phyloP scores from a whole-genome alignment of 106 monocot species.

The Ottelia alismoides region DNA sequence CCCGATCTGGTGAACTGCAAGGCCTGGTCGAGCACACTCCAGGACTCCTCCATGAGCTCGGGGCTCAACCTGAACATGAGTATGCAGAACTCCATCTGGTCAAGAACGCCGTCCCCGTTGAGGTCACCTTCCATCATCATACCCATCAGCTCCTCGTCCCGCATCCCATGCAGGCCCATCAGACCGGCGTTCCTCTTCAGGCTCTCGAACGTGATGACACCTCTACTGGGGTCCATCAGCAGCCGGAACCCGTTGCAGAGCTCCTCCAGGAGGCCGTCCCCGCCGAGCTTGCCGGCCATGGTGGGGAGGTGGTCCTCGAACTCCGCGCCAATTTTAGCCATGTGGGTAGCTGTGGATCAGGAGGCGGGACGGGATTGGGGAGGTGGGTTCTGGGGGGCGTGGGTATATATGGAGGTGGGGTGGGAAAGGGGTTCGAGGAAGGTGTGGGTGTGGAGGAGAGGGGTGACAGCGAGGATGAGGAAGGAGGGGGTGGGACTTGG shows the following conservation, averaged over 20 bases:
- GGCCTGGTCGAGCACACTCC: conserved; percentile 2
- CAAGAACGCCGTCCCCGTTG: conserved; percentile 11
- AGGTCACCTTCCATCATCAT: conserved; percentile 15
- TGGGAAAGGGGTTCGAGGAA: background rate
- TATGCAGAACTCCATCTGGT: conserved; percentile 14
- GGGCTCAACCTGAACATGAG: conserved; percentile 17
- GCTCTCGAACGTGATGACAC: conserved; percentile 14
- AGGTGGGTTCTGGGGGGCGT: too few relatives aligned
- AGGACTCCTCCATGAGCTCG: conserved; percentile 16
- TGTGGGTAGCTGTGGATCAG: background rate
- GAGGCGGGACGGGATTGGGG: too few relatives aligned
- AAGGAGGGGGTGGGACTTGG: background rate
- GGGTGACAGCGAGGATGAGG: background rate
- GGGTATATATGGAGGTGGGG: background rate
- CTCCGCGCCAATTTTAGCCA: too few relatives aligned
- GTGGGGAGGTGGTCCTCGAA: conserved; percentile 10
- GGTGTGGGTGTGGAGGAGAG: background rate
- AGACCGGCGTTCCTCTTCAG: conserved; percentile 10
- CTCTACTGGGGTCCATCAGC: conserved; percentile 7
- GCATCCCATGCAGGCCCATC: conserved; percentile 10
- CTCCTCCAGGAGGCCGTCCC: conserved; percentile 12
- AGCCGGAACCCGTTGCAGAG: conserved; percentile 13
- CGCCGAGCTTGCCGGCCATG: conserved; percentile 16
- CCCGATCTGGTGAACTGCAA: too few relatives aligned
- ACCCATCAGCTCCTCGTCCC: conserved; percentile 13